Evolutionary conservation across 2,329 filamentous ascomycete genomes (phyloP).

Genomic region (Teratosphaeria gauchensis): DNA sequence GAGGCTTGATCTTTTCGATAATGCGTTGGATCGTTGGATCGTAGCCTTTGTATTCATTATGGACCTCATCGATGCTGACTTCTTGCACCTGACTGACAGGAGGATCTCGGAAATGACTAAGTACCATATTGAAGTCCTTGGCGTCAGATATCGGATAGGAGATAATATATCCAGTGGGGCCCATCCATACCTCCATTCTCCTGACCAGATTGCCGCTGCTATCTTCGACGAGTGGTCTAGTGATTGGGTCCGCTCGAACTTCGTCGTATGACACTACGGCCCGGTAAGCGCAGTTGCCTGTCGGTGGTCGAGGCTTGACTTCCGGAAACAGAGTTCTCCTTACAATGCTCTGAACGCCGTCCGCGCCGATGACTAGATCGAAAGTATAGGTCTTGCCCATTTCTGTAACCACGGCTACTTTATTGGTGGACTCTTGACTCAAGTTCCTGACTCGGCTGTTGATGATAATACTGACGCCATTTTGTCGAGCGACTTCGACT

Average conservation of each 20-base stretch:
- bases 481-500: constrained; percentile 29
- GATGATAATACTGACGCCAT: constrained; percentile 32
- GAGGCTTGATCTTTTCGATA: constrained; percentile 31
- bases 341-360: constrained; percentile 25
- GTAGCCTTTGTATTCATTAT: constrained; percentile 34
- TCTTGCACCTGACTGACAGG: constrained; percentile 28
- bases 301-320: constrained; percentile 31
- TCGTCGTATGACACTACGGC: constrained; percentile 36
- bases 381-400: constrained; percentile 14
- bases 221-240: constrained; percentile 21
- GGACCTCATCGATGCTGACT: constrained; percentile 35
- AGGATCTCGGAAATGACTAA: constrained; percentile 33
- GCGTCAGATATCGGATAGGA: constrained; percentile 38
- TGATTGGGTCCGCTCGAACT: constrained; percentile 33
- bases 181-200: constrained; percentile 40
- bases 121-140: constrained; percentile 37
- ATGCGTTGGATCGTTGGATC: constrained; percentile 36
- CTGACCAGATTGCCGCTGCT: constrained; percentile 25
- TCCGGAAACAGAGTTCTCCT: constrained; percentile 32
- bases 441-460: constrained; percentile 28
- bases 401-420: constrained; percentile 24
- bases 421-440: constrained; percentile 16
- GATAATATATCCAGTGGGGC: constrained; percentile 32
- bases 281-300: constrained; percentile 38
- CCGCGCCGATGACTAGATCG: constrained; percentile 23